phyloP scores from a whole-genome alignment of 129 eudicot genomes.

The Lonicera japonica region DNA sequence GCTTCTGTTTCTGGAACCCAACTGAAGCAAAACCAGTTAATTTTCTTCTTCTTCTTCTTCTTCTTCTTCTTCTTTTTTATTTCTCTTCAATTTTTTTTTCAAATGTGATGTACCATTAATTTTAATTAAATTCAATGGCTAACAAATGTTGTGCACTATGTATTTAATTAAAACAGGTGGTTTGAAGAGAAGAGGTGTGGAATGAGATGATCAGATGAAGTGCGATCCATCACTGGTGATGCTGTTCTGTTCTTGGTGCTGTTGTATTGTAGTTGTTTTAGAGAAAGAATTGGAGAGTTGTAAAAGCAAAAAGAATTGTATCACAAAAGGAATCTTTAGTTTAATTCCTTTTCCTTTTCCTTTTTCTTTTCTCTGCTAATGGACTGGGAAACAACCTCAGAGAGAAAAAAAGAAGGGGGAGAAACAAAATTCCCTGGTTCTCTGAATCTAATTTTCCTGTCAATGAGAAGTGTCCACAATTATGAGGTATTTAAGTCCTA shows the following conservation, averaged over 20 bases:
- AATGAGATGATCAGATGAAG: conserved; percentile 17
- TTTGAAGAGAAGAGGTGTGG: conserved; percentile 33
- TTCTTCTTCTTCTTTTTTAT: too few species aligned
- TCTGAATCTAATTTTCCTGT: conserved; percentile 24
- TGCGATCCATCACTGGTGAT: conserved; percentile 15
- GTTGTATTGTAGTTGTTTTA: conserved; percentile 3
- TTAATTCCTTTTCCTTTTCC: conserved; percentile 7
- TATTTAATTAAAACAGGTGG: conserved; percentile 38
- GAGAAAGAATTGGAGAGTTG: conserved; percentile 21
- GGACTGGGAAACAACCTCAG: conserved; percentile 25
- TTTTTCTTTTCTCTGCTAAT: conserved; percentile 13
- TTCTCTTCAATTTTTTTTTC: neutral
- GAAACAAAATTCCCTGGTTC: conserved; percentile 8
- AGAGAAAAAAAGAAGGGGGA: neutral
- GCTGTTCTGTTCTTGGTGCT: conserved; percentile 1
- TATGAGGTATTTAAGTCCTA: neutral
- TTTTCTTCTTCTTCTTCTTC: conserved; percentile 10
- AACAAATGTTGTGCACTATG: neutral
- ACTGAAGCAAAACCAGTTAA: conserved; percentile 66
- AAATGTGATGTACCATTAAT: neutral
- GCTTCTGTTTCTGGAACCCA: conserved; percentile 32
- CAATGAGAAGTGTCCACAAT: conserved; percentile 30
- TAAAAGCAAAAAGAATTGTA: conserved; percentile 32
- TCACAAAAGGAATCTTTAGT: conserved; percentile 29
- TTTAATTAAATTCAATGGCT: neutral